Base-by-base conservation (phyloP, 2,329 filamentous ascomycete genomes). In the Xylaria polymorpha region DNA sequence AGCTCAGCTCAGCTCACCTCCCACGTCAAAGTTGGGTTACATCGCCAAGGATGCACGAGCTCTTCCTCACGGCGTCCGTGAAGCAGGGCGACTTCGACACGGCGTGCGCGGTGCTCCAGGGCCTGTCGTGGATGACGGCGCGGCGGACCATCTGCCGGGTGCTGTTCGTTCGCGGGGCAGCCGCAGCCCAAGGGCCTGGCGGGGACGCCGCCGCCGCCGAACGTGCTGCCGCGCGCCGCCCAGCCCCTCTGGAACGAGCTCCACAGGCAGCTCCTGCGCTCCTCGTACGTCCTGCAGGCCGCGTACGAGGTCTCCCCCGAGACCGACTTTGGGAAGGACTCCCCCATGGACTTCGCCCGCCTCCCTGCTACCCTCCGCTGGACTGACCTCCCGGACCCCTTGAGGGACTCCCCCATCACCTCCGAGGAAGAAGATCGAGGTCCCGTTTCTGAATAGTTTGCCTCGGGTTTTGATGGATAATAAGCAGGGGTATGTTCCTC, bases 371-470 rank as follows among this genome's bases (percentile, higher is more conserved):
- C 85, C 3, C 76, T 91, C 66, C 81, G 85, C 53, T 91, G 87
- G 87, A 85, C 81, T 6, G 88, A 90, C 71, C 82, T 90, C 53
- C 88, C 89, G 1, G 88, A 90, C 69, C 87, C 88, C 18, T 80
- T 83, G 1, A 81, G 81, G 29, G 81, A 81, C 14, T 80, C 82
- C n/a, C 81, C 84, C 12, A 77, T 88, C 41, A 85, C 82, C 10
- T 84, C 87, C 74, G n/a, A 82, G 87, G 46, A 87, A 86, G 74
- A 86, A 85, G 77, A 81, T 88, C 7, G 87, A 89, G 72, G 84
- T 89, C n/a, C 83, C 84, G 73, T 82, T 85, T 0, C 84, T 86
- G 72, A 83, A 78, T 60, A 84, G 82, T 57, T 74, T 90, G 8
- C 81, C 82, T 2, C 80, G 80, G 2, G 75, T 87, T 7, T 74